Evolutionary conservation across 306 rosid species (phyloP).

Genomic region (Casuarina equisetifolia): DNA sequence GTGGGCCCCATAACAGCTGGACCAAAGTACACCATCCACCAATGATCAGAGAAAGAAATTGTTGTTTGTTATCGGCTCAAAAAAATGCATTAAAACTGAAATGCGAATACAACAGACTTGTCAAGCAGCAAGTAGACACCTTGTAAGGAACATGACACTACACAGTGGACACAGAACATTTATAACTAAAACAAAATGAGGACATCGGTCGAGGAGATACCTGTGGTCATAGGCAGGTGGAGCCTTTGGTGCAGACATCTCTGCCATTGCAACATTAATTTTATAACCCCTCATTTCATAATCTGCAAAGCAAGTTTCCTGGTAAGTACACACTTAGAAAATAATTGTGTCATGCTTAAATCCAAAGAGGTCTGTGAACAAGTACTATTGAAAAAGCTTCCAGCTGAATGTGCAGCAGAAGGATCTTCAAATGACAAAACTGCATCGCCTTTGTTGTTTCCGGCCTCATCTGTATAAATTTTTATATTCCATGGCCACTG

Average conservation of each 20-base stretch:
- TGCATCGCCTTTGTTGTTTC: slow-evolving; percentile 95
- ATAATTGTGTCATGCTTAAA: not conserved
- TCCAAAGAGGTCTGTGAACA: not conserved
- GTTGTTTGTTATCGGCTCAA: not conserved
- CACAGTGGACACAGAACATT: not conserved
- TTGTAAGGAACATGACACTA: not conserved
- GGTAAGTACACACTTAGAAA: slow-evolving; percentile 16
- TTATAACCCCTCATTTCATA: slow-evolving; percentile 81
- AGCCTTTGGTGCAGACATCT: slow-evolving; percentile 89
- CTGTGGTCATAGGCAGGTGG: slow-evolving; percentile 66
- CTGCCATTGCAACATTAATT: slow-evolving; percentile 92
- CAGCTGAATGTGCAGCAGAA: slow-evolving; percentile 94
- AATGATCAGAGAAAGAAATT: not conserved
- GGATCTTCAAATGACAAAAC: slow-evolving; percentile 95
- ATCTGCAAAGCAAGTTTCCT: slow-evolving; percentile 46
- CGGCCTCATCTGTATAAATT: slow-evolving; percentile 86
- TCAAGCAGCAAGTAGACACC: not conserved
- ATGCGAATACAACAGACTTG: not conserved
- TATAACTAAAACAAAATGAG: not conserved
- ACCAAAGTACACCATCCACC: not conserved
- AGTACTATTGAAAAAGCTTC: slow-evolving; percentile 83
- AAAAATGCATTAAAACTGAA: not conserved
- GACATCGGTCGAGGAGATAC: slow-evolving; percentile 40
- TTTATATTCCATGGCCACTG: slow-evolving; percentile 98
- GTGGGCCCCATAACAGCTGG: not conserved